Conservation (phyloP, 352 stramenopile species). For the Thalassiosira livingstoniorum region DNA sequence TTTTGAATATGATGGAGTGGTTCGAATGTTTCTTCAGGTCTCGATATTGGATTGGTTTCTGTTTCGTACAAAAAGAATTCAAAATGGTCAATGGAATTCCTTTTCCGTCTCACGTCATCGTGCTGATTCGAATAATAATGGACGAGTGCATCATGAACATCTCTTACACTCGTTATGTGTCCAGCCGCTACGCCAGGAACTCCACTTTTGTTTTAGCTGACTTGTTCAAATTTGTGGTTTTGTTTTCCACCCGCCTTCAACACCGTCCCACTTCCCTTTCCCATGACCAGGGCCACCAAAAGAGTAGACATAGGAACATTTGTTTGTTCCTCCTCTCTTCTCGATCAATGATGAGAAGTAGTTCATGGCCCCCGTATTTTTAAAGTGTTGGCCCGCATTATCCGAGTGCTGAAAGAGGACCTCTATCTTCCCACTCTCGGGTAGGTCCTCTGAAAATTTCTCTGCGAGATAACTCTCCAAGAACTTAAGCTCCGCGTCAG, state of each 20-base stretch:
- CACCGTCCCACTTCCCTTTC: background rate
- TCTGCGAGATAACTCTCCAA: conserved; percentile 24
- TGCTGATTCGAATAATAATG: background rate
- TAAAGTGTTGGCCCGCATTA: conserved; percentile 42
- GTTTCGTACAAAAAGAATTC: conserved; percentile 8
- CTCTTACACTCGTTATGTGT: background rate
- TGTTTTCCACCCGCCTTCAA: conserved; percentile 4
- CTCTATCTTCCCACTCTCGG: conserved; percentile 12
- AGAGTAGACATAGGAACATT: conserved; percentile 17
- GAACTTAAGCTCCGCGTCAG: conserved; percentile 7
- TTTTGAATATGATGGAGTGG: background rate
- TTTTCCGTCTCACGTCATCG: background rate
- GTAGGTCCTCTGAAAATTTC: conserved; percentile 30
- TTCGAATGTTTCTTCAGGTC: background rate
- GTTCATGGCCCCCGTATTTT: conserved; percentile 15
- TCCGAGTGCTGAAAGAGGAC: conserved; percentile 25
- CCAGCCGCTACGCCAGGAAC: background rate
- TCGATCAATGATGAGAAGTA: conserved; percentile 21
- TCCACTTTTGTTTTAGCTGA: background rate
- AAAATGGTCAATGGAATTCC: background rate
- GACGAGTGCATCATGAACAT: conserved; percentile 3
- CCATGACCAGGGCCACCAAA: conserved; percentile 6
- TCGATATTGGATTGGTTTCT: conserved; percentile 6
- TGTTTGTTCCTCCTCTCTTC: background rate
- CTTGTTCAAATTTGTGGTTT: background rate